Base-by-base conservation (phyloP, 768 basidiomycete species). In the Tricholoma sp. region DNA sequence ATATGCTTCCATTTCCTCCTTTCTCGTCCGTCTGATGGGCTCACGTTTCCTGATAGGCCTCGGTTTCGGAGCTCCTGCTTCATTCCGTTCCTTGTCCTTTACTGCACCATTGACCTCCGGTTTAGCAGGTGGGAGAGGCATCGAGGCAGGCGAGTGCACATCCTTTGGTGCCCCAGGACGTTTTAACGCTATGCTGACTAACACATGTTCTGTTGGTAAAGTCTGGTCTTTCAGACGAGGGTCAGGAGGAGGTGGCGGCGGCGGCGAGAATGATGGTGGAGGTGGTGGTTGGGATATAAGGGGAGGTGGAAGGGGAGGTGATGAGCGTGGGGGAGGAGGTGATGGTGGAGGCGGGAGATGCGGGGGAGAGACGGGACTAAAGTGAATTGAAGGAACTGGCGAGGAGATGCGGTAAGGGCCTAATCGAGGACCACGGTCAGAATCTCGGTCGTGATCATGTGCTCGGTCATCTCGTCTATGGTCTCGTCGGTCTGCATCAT, bases 1-100 rank as follows among this genome's bases (percentile, higher is more conserved):
- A 67, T 90, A 93, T 0, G 82, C 84, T 46, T 77, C 75, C 60
- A 78, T 69, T 63, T 94, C 91, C 57, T 88, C 82, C 59, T 86
- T 82, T 34, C 76, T 71, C 9, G 86, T 73, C 54, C 88, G 77
- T 27, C 77, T 76, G 8, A 77, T 70, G 1, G 75, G 75, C 31
- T 73, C 74, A 16, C 77, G 79, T 60, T 72, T 78, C 56, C 71
- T 72, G 27, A 67, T 62, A 10, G 64, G 55, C 22, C 65, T 62
- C 27, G 64, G 57, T 56, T 71, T 70, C 18, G 65, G 60, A 18
- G 57, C 58, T 18, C 69, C 69, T 6, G 60, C 55, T 49, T 69
- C 66, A 60, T 69, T 69, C 29, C 50, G 39, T 31, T 63, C 59
- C 31, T 66, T 53, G 37, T 52, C 43, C 55, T 57, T 57, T 34